Conservation (phyloP, 192 early-diverging fungal species). For the Coemansia sp. region DNA sequence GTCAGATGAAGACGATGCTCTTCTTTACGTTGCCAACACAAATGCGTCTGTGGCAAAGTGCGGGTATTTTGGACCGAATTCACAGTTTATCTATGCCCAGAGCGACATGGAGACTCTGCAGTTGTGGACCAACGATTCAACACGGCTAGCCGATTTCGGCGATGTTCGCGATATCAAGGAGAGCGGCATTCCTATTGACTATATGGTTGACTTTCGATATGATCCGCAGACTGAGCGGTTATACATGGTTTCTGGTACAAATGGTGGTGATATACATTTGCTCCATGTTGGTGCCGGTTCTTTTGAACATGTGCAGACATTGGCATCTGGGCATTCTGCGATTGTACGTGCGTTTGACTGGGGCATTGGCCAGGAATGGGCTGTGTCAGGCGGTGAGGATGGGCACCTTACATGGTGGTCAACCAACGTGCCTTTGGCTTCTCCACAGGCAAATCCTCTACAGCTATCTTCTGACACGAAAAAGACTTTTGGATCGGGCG, state of each 20-base stretch:
- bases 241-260: constrained; percentile 78
- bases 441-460: not conserved
- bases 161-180: constrained; percentile 69
- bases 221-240: constrained; percentile 67
- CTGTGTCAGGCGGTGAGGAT: constrained; percentile 82
- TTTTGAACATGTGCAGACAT: constrained; percentile 73
- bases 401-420: constrained; percentile 72
- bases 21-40: constrained; percentile 81
- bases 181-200: constrained; percentile 64
- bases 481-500: not conserved
- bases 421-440: constrained; percentile 4
- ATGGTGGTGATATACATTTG: constrained; percentile 69
- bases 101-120: constrained; percentile 92
- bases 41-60: constrained; percentile 76
- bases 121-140: constrained; percentile 62
- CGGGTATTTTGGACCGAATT: constrained; percentile 88
- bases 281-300: constrained; percentile 77
- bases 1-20: constrained; percentile 86
- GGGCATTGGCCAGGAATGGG: constrained; percentile 60
- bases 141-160: constrained; percentile 69
- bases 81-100: constrained; percentile 85
- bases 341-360: constrained; percentile 81
- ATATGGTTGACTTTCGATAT: constrained; percentile 81
- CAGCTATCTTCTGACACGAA: constrained; percentile 4
- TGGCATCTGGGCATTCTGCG: constrained; percentile 82